phyloP scores from a whole-genome alignment of 441 rosid genomes.

The Euphorbia neoarborescens region DNA sequence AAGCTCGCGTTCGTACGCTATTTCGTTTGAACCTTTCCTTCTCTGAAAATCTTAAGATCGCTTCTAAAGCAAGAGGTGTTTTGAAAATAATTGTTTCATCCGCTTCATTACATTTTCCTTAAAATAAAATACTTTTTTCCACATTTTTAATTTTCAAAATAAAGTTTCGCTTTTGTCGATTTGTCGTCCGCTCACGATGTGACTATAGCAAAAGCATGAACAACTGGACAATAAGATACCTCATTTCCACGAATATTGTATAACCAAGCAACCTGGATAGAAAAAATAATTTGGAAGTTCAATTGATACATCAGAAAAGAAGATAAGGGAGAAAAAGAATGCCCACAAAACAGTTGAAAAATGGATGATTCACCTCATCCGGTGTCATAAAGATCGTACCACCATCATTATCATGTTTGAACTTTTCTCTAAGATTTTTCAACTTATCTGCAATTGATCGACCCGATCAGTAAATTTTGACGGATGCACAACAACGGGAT shows the following conservation, averaged over 20 bases:
- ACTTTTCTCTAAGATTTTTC: slow-evolving; percentile 53
- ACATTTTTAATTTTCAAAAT: too few species aligned
- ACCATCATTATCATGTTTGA: slow-evolving; percentile 44
- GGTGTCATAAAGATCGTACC: slow-evolving; percentile 69
- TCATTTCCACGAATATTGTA: slow-evolving; percentile 91
- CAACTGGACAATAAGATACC: slow-evolving; percentile 85
- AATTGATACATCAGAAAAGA: neutral
- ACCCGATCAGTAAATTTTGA: slow-evolving; percentile 71
- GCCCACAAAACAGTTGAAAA: slow-evolving; percentile 7
- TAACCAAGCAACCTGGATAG: slow-evolving; percentile 90
- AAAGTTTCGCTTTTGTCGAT: too few species aligned
- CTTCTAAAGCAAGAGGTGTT: too few species aligned
- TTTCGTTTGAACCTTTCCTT: too few species aligned
- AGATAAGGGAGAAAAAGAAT: neutral
- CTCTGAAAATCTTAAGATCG: too few species aligned
- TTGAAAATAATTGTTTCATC: too few species aligned
- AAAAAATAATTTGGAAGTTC: slow-evolving; percentile 6
- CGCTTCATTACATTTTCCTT: too few species aligned
- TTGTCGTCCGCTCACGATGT: too few species aligned
- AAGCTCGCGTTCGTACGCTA: too few species aligned
- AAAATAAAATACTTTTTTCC: too few species aligned
- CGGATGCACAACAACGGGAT: slow-evolving; percentile 59
- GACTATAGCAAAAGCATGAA: slow-evolving; percentile 85
- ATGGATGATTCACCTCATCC: slow-evolving; percentile 56
- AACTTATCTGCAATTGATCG: slow-evolving; percentile 60